Base-by-base conservation (phyloP, 345 rosid genomes). In the Camelina sativa region DNA sequence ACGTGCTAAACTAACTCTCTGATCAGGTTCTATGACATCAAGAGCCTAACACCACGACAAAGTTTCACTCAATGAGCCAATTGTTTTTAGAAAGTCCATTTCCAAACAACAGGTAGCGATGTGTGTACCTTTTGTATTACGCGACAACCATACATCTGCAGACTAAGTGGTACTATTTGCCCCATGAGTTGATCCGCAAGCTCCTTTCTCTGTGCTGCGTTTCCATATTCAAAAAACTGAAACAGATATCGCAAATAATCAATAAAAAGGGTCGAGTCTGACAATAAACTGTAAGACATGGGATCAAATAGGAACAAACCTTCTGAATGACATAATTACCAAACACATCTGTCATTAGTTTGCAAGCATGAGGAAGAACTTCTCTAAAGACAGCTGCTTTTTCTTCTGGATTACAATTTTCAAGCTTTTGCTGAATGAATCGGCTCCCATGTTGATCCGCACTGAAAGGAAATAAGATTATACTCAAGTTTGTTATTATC, bases 91-190 rank as follows among this genome's bases (percentile, higher is more conserved):
- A 15, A 46, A 20, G 13, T 50, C n/a, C 34, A 46, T 32, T 10
- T 38, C 6, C 55, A 25, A 19, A 56, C 30, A 71, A 57, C 47
- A 78, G 10, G 8, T 56, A 19, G 55, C 0, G 12, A 56, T 28
- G 38, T 63, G 11, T 19, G 55, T 72, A 89, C 93, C 91, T 89
- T 89, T 68, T 89, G 93, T 58, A 89, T 89, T 11, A 89, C 91
- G 11, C 91, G 91, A 46, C 93, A 89, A 40, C 93, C 93, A 69
- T 86, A 89, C 89, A 89, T 89, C 81, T 89, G 93, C 60, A 86
- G 61, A 77, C 91, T 89, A 69, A 85, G 79, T 38, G 81, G 85
- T 73, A 89, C 62, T 54, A 89, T 83, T 69, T 85, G 88, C 65
- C 89, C 88, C 76, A 83, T 62, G 74, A 88, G 88, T 65, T 85